These are phyloP conservation scores for Arabidopsis lyrata DNA, from an alignment of 441 rosid genomes.

Conservation along the genomic window DNA sequence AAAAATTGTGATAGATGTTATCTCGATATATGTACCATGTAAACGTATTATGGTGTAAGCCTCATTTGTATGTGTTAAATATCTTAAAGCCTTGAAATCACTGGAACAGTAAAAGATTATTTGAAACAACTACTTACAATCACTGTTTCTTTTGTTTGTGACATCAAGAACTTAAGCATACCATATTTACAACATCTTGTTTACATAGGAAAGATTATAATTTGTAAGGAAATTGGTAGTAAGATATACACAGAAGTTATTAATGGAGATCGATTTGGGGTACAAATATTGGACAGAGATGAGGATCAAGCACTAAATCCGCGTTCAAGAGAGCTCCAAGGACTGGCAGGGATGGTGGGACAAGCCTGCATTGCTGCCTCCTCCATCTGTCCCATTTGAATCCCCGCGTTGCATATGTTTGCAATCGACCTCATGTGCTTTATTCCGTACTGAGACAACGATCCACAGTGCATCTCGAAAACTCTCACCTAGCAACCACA, in stretches of 20 bases:
- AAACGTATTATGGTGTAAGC: conserved; percentile 6
- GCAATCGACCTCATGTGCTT: conserved; percentile 91
- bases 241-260: conserved; percentile 16
- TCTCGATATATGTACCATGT: conserved; percentile 12
- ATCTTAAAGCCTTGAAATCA: neutral
- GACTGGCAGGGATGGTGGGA: conserved; percentile 57
- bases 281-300: neutral
- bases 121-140: conserved; percentile 32
- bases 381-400: conserved; percentile 60
- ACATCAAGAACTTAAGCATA: neutral
- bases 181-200: conserved; percentile 1
- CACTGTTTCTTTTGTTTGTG: conserved; percentile 41
- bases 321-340: conserved; percentile 57
- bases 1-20: conserved; percentile 17
- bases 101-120: neutral
- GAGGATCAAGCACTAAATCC: conserved; percentile 42
- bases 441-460: conserved; percentile 85
- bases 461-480: conserved; percentile 80
- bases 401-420: conserved; percentile 85
- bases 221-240: neutral
- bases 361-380: conserved; percentile 88
- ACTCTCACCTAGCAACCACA: conserved; percentile 68
- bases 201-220: neutral
- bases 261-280: neutral
- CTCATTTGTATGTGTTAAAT: neutral